Base-by-base conservation (phyloP, 305 asterid species). In the Salvia sclarea region DNA sequence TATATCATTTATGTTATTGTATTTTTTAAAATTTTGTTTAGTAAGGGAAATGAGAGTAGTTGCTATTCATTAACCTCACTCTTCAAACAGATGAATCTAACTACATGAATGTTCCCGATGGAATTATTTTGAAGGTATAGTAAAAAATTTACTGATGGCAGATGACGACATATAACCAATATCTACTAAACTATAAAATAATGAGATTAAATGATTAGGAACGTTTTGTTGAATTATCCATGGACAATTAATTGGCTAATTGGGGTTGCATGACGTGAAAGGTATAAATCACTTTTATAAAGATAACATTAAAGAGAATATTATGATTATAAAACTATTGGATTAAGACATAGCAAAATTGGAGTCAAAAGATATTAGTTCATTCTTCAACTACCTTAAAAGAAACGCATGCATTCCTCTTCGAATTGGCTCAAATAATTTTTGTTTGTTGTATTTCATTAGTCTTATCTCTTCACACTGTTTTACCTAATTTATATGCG, bases 361-460 rank as follows among this genome's bases (percentile, higher is more conserved):
- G 7, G 57, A 47, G 61, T 33, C 33, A 20, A 43, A 21, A 57
- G 33, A 22, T 60, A 38, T 33, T 14, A 18, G 56, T 40, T 53
- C 4, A 64, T n/a, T 56, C 28, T 35, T 64, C 67, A 56, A 64
- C 69, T 50, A 70, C 56, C 63, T 40, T 70, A 38, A 30, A 16
- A 37, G 16, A 2, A 9, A 12, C 21, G 37, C 11, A 18, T 10
- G 37, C 11, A 18, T 4, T 37, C 16, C 45, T 52, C 20, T 5
- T 64, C 33, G 33, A 8, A 18, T 43, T 44, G 57, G 49, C 57
- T 16, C 43, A 14, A 48, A 35, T 16, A 22, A n/a, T 21, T 44
- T 43, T 43, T 3, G 21, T 5, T 13, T 21, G 2, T 11, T 12
- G 9, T 18, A 25, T 12, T 20, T 63, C 4, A 38, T n/a, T 62